These are phyloP conservation scores for Ceraceosorus guamensis DNA, from an alignment of 1,284 basidiomycete genomes.

Conservation along the genomic window DNA sequence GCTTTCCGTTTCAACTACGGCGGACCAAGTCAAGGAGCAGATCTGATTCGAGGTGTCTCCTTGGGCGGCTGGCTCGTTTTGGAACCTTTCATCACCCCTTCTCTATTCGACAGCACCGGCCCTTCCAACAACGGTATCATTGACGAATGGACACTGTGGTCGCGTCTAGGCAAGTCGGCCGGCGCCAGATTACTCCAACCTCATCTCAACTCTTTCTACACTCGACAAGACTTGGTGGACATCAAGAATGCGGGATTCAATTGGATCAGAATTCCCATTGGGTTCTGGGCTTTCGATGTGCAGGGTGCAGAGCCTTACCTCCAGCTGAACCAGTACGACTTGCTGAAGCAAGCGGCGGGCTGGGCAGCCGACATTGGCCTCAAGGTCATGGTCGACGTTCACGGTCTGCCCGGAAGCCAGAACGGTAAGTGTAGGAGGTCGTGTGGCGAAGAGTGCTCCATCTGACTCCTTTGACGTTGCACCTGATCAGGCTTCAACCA, in stretches of 20 bases:
- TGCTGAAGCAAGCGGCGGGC: conserved; percentile 58
- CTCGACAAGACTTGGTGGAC: conserved; percentile 63
- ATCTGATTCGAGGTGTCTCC: conserved; percentile 35
- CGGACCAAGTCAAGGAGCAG: neutral
- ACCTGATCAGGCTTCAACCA: conserved; percentile 22
- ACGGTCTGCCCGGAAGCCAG: conserved; percentile 51
- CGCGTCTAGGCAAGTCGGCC: conserved; percentile 56
- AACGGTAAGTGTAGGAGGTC: conserved; percentile 36
- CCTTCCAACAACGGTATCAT: conserved; percentile 47
- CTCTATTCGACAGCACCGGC: conserved; percentile 52
- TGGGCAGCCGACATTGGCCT: conserved; percentile 72
- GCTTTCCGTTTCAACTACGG: conserved; percentile 1
- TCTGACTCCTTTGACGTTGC: neutral
- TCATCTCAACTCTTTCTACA: conserved; percentile 77
- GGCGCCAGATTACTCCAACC: conserved; percentile 23
- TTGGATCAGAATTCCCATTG: conserved; percentile 78
- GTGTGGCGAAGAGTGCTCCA: conserved; percentile 39
- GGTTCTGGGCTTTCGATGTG: conserved; percentile 84
- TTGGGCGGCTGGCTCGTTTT: conserved; percentile 43
- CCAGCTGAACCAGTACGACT: conserved; percentile 64
- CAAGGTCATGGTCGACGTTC: conserved; percentile 71
- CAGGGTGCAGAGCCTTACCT: conserved; percentile 75
- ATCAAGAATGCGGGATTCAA: conserved; percentile 53
- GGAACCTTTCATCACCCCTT: conserved; percentile 38
- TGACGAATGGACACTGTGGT: conserved; percentile 78